These are phyloP conservation scores for Verticillium zaregamsianum DNA, from an alignment of 2,329 filamentous ascomycete species.

Conservation along the genomic window DNA sequence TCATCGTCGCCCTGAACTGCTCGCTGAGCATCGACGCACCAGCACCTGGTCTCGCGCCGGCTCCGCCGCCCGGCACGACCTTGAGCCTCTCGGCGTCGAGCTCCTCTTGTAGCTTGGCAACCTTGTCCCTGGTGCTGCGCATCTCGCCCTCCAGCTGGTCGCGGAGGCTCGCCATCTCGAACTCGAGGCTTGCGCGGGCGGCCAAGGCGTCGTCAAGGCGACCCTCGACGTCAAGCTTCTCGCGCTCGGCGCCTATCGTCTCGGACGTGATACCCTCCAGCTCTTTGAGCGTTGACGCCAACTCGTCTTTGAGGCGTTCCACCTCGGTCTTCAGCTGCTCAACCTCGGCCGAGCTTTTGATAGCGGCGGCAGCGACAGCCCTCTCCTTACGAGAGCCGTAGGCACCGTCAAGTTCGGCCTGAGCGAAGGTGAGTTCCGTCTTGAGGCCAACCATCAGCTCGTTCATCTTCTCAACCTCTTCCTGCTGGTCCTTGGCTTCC, in stretches of 20 bases:
- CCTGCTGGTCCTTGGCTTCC: slow-evolving; percentile 42
- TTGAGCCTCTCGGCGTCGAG: slow-evolving; percentile 47
- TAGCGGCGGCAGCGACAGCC: slow-evolving; percentile 52
- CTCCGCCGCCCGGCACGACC: slow-evolving; percentile 26
- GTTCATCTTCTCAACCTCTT: slow-evolving; percentile 46
- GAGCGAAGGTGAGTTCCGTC: slow-evolving; percentile 57
- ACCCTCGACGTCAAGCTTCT: slow-evolving; percentile 41
- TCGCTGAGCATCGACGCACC: slow-evolving; percentile 51
- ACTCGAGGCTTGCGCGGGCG: slow-evolving; percentile 29
- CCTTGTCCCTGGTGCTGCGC: slow-evolving; percentile 27
- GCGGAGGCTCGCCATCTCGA: slow-evolving; percentile 29
- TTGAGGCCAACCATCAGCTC: slow-evolving; percentile 53
- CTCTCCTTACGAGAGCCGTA: slow-evolving; percentile 57
- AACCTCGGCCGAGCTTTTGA: slow-evolving; percentile 43
- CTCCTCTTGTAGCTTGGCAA: slow-evolving; percentile 43
- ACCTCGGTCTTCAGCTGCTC: slow-evolving; percentile 43
- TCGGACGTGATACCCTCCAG: slow-evolving; percentile 50
- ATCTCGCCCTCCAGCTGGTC: slow-evolving; percentile 38
- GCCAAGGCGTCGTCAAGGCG: slow-evolving; percentile 36
- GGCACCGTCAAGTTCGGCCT: slow-evolving; percentile 58
- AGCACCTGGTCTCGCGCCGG: slow-evolving; percentile 28
- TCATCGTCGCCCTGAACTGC: slow-evolving; percentile 52
- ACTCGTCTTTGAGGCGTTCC: slow-evolving; percentile 45
- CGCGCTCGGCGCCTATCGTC: slow-evolving; percentile 44
- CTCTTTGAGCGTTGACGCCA: slow-evolving; percentile 45